These are phyloP conservation scores for Aspergillus sclerotiicarbonarius DNA, from an alignment of 495 filamentous ascomycete species.

Conservation along the genomic window DNA sequence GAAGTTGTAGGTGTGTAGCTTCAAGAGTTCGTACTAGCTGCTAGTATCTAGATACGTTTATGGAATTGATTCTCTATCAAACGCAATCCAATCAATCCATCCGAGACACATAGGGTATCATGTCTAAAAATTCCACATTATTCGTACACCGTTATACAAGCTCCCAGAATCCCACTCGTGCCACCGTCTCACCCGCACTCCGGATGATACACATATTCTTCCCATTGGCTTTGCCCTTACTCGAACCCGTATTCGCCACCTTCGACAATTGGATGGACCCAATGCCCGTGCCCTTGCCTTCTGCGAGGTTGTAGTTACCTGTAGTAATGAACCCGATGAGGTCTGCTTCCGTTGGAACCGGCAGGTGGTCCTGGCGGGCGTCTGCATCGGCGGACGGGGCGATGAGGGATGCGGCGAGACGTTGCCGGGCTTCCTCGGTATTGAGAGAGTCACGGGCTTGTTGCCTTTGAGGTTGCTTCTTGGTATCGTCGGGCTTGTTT, in stretches of 20 bases:
- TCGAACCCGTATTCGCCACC: constrained; percentile 33
- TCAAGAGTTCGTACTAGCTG: background rate
- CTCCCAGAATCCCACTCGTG: constrained; percentile 80
- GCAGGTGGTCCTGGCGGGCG: constrained; percentile 53
- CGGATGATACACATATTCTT: constrained; percentile 73
- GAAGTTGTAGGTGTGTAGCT: background rate
- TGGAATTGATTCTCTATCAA: background rate
- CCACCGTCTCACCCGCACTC: constrained; percentile 70
- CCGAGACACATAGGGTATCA: constrained; percentile 17
- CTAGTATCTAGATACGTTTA: background rate
- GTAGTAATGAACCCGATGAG: constrained; percentile 90
- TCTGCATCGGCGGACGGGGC: constrained; percentile 26
- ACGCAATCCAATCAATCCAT: background rate
- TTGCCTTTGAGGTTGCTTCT: constrained; percentile 17
- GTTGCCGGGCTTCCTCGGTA: constrained; percentile 46
- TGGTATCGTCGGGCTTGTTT: constrained; percentile 6
- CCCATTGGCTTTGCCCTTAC: constrained; percentile 28
- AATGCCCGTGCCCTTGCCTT: constrained; percentile 74
- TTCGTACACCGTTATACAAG: constrained; percentile 43
- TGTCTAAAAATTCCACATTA: constrained; percentile 1
- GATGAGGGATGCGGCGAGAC: constrained; percentile 54
- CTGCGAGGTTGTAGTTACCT: constrained; percentile 76
- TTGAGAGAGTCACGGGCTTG: constrained; percentile 13
- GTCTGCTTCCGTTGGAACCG: constrained; percentile 70
- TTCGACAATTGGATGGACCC: constrained; percentile 65